A percentile compares a stretch with the other conserved stretches of the same genome.
phyloP scores from a whole-genome alignment of 257 asterid species.

The Fraxinus americana region DNA sequence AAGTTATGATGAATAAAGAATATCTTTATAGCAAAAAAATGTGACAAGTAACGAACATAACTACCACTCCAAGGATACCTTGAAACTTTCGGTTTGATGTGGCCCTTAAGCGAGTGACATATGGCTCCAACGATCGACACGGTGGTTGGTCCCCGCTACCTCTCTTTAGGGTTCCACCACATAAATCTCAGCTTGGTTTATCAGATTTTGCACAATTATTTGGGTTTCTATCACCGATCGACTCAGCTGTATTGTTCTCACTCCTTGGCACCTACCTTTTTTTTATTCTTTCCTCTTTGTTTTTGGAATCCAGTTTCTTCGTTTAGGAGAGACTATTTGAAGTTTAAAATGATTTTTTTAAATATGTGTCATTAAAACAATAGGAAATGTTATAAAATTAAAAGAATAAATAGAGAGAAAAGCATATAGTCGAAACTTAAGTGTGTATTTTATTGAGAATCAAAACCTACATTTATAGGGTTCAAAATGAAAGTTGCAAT shows the following conservation, averaged over 20 bases:
- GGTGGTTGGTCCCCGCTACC: not conserved
- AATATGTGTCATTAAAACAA: too few relatives aligned
- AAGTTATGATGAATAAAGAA: conserved; percentile 14
- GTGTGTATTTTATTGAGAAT: too few relatives aligned
- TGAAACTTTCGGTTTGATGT: conserved; percentile 41
- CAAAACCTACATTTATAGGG: too few relatives aligned
- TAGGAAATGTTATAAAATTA: too few relatives aligned
- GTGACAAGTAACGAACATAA: conserved; percentile 58
- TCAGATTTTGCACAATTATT: not conserved
- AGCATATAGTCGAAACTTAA: too few relatives aligned
- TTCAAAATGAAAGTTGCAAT: too few relatives aligned
- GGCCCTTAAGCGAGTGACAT: conserved; percentile 21
- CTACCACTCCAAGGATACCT: conserved; percentile 38
- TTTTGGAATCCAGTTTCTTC: not conserved
- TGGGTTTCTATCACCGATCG: not conserved
- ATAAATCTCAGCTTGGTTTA: not conserved
- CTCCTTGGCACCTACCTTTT: not conserved
- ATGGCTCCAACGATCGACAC: conserved; percentile 8
- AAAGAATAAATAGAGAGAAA: too few relatives aligned
- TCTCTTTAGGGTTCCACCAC: not conserved
- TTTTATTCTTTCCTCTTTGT: not conserved
- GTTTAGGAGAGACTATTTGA: too few relatives aligned
- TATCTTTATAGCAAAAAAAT: conserved; percentile 16
- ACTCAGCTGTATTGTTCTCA: not conserved
- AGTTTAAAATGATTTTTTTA: too few relatives aligned